A percentile compares a stretch with the other conserved stretches of the same genome.
These are phyloP conservation scores for Racocetra persica DNA, from an alignment of 371 early-diverging fungal species.

Conservation along the genomic window DNA sequence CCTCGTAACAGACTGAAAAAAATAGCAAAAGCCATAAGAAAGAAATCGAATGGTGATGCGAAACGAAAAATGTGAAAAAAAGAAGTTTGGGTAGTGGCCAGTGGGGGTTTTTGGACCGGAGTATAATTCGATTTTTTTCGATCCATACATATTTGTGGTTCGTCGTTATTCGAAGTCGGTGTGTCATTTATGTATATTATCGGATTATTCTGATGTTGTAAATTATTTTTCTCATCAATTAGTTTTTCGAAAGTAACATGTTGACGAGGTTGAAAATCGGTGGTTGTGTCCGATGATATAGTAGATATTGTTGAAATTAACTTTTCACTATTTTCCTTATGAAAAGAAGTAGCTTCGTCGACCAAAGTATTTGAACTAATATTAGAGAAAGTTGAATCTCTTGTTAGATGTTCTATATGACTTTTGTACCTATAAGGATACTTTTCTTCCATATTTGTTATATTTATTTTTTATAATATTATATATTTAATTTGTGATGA, in stretches of 20 bases:
- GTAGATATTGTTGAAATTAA: neutral
- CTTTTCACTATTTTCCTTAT: neutral
- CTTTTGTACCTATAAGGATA: too few species aligned
- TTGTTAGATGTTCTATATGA: too few species aligned
- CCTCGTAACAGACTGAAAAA: conserved; percentile 30
- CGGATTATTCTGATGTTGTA: neutral
- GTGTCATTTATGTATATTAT: neutral
- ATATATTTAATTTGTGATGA: too few species aligned
- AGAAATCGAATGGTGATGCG: conserved; percentile 23
- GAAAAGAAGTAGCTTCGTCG: neutral
- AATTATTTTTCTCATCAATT: neutral
- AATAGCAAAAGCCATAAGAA: conserved; percentile 22
- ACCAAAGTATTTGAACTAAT: neutral
- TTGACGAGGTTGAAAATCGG: neutral
- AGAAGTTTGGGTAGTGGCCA: neutral
- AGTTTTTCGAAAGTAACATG: neutral
- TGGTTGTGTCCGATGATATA: neutral
- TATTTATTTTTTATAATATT: too few species aligned
- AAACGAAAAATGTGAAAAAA: conserved; percentile 40
- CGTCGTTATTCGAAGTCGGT: neutral
- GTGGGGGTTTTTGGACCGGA: conserved; percentile 37
- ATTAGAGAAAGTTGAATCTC: neutral
- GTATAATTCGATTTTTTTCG: conserved; percentile 31
- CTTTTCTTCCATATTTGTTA: too few species aligned
- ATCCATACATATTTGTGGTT: neutral